Base-by-base conservation (phyloP, 768 basidiomycete genomes). In the Pilatotrama ljubarskyi region DNA sequence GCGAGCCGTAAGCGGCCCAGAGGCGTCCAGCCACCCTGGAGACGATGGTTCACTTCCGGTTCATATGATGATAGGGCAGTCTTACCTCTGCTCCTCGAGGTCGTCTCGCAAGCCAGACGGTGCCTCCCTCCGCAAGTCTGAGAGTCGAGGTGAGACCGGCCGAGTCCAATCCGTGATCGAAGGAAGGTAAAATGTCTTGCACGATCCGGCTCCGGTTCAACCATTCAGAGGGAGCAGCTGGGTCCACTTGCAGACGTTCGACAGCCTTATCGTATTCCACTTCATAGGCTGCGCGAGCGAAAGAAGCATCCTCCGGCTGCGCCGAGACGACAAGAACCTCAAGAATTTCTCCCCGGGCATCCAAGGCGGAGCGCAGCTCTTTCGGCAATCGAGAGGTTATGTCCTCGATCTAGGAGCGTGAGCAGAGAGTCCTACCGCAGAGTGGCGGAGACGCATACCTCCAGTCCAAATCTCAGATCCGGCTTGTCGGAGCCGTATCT, bases 401-500 rank as follows among this genome's bases (percentile, higher is more conserved):
- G 42, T 69, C 61, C 20, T 56, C 50, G 29, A 72, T 68, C 71
- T 72, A 13, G 15, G 1, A 14, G 20, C 2, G 15, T 61, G 32
- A 66, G 54, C 17, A 5, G 24, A 17, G 17, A 6, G 11, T 35
- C 8, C 11, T 22, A 13, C 24, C 1, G 15, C 24, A 20, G 18
- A 37, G 20, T 46, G 25, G 4, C 18, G 9, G n/a, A 2, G n/a
- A 0, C 14, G 74, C 74, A 68, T 61, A 95, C 95, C 86, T 95
- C 87, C 64, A 95, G 81, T 55, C 83, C 84, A 75, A 93, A 95
- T 55, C 95, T 84, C 54, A 87, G 87, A 74, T 98, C 95, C 44
- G 95, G 95, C 76, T 97, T 97, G 75, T 97, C 95, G 57, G 91
- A 91, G 14, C 95, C 95, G 79, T 87, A 97, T 90, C 95, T 84